Conservation (phyloP, 495 filamentous ascomycete species). For the Beverwykella pulmonaria region DNA sequence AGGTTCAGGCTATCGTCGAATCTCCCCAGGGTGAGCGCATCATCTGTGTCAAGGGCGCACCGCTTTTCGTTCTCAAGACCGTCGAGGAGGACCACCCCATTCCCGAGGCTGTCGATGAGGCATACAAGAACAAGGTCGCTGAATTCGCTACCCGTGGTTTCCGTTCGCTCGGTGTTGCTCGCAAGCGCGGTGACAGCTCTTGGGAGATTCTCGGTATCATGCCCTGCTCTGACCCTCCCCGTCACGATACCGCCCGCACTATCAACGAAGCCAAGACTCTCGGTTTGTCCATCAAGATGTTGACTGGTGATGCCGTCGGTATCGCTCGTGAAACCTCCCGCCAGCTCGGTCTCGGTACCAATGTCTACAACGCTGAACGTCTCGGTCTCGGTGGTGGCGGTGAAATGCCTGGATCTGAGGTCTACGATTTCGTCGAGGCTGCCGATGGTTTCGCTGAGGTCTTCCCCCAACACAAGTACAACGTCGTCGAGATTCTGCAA, state of each 20-base stretch:
- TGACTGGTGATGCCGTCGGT: constrained; percentile 93
- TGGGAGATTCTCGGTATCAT: constrained; percentile 96
- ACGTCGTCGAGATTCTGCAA: constrained; percentile 95
- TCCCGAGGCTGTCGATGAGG: constrained; percentile 69
- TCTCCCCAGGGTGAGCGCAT: constrained; percentile 79
- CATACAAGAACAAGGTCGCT: constrained; percentile 86
- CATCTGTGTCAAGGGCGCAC: constrained; percentile 88
- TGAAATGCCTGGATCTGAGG: constrained; percentile 87
- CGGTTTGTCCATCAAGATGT: constrained; percentile 92
- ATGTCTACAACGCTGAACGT: constrained; percentile 90
- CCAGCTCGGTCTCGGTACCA: constrained; percentile 87
- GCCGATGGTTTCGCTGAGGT: constrained; percentile 96
- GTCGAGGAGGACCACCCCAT: constrained; percentile 80
- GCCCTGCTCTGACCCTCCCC: constrained; percentile 89
- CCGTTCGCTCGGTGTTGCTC: constrained; percentile 88
- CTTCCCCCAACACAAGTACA: constrained; percentile 97
- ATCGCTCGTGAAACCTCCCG: constrained; percentile 90
- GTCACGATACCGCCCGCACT: constrained; percentile 87
- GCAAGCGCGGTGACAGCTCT: constrained; percentile 71
- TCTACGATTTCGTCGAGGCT: constrained; percentile 92
- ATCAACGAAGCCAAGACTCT: constrained; percentile 86
- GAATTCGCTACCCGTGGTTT: constrained; percentile 92
- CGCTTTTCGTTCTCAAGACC: constrained; percentile 78
- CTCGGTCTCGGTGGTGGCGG: constrained; percentile 83
- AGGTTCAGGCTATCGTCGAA: constrained; percentile 81